Percentiles rank a stretch among this genome's conserved stretches.
Evolutionary conservation across 2,329 filamentous ascomycete genomes (phyloP).

Genomic region (Cytospora paraplurivora): DNA sequence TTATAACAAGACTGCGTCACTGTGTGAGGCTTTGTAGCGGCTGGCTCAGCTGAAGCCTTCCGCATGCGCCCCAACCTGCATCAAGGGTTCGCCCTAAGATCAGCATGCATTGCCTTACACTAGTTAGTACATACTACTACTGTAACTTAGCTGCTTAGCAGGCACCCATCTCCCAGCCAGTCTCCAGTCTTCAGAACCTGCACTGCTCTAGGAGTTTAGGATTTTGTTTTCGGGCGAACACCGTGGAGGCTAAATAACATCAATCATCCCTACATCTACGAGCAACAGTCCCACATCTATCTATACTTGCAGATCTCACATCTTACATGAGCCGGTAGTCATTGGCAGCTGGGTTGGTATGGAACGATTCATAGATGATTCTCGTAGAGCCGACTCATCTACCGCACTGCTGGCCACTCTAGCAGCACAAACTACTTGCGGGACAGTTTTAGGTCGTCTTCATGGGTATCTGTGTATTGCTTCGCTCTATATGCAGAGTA

Average conservation of each 20-base stretch:
- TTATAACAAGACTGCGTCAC: slow-evolving; percentile 4
- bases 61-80: slow-evolving; percentile 6
- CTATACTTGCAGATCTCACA: no score
- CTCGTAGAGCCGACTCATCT: no score
- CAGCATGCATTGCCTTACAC: background rate
- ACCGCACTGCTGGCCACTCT: no score
- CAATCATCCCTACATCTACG: background rate
- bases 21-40: slow-evolving; percentile 8
- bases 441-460: background rate
- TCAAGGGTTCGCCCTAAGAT: background rate
- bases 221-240: background rate
- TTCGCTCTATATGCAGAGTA: background rate
- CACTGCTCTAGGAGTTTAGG: background rate
- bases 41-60: background rate
- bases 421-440: background rate
- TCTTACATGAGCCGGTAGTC: no score
- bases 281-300: background rate
- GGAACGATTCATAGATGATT: no score
- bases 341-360: no score
- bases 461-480: background rate
- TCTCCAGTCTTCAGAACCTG: background rate
- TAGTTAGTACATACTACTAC: background rate
- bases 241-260: background rate
- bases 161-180: no score
- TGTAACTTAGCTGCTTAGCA: no score